Conservation (phyloP, 371 early-diverging fungal species). For the Saksenaea oblongispora region DNA sequence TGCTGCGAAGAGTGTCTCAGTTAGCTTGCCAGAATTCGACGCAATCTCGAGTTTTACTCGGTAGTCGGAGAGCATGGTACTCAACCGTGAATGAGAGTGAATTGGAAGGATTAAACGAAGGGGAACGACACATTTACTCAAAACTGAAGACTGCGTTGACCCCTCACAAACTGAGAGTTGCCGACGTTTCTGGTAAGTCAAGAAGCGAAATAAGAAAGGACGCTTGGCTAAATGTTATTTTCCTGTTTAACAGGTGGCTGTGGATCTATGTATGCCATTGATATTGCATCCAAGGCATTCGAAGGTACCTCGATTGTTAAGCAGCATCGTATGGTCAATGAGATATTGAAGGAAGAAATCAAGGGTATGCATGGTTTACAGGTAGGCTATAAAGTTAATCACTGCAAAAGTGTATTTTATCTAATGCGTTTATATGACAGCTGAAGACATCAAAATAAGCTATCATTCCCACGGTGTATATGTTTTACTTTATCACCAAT, state of each 20-base stretch:
- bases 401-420: neutral
- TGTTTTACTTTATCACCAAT: no score
- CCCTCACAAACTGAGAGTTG: conserved; percentile 77
- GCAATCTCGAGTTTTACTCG: neutral
- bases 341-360: conserved; percentile 84
- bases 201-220: neutral
- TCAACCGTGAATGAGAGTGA: neutral
- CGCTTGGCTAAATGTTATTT: neutral
- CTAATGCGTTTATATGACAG: neutral
- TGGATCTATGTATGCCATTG: conserved; percentile 92
- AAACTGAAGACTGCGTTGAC: conserved; percentile 69
- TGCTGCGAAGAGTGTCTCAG: neutral
- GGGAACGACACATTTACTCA: conserved; percentile 73
- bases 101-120: conserved; percentile 42
- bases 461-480: no score
- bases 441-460: neutral
- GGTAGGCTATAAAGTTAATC: conserved; percentile 22
- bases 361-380: conserved; percentile 92
- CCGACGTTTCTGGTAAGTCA: conserved; percentile 79
- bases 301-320: conserved; percentile 76
- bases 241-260: conserved; percentile 74
- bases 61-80: neutral
- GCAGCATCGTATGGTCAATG: conserved; percentile 90
- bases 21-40: neutral
- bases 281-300: conserved; percentile 79